Percentiles rank a stretch among this genome's conserved stretches.
phyloP scores from a whole-genome alignment of 2,329 filamentous ascomycete species.

The Ceratocystis colombiana region DNA sequence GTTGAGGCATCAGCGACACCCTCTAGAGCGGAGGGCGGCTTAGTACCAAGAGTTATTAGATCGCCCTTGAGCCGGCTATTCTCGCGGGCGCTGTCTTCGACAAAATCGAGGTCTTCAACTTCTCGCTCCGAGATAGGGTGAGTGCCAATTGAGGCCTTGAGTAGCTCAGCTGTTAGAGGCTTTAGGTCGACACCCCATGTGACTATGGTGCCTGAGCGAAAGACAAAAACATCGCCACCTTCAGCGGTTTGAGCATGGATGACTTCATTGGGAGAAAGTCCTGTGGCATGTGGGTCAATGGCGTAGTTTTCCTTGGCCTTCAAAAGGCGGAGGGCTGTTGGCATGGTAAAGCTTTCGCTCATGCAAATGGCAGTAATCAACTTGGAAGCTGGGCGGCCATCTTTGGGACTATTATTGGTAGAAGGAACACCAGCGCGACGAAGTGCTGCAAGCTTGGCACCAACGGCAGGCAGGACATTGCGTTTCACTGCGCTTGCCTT shows the following conservation, averaged over 20 bases:
- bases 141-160: slow-evolving; percentile 64
- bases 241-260: slow-evolving; percentile 52
- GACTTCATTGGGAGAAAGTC: slow-evolving; percentile 52
- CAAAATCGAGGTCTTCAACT: slow-evolving; percentile 81
- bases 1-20: slow-evolving; percentile 34
- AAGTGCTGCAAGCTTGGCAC: slow-evolving; percentile 21
- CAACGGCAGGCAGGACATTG: slow-evolving; percentile 7
- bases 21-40: slow-evolving; percentile 35
- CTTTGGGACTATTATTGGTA: neutral
- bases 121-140: slow-evolving; percentile 62
- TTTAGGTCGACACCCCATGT: slow-evolving; percentile 78
- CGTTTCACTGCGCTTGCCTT: slow-evolving; percentile 17
- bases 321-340: slow-evolving; percentile 47
- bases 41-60: slow-evolving; percentile 78
- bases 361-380: slow-evolving; percentile 50
- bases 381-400: slow-evolving; percentile 16
- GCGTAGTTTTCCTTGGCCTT: slow-evolving; percentile 46
- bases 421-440: slow-evolving; percentile 20
- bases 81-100: slow-evolving; percentile 62
- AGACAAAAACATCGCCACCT: slow-evolving; percentile 84
- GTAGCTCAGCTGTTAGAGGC: slow-evolving; percentile 62
- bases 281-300: slow-evolving; percentile 52
- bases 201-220: slow-evolving; percentile 87
- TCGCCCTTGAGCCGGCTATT: slow-evolving; percentile 74
- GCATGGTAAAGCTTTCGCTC: slow-evolving; percentile 56